These are phyloP conservation scores for Nannochloris sp. DNA, from an alignment of 139 green algal species.

Conservation along the genomic window DNA sequence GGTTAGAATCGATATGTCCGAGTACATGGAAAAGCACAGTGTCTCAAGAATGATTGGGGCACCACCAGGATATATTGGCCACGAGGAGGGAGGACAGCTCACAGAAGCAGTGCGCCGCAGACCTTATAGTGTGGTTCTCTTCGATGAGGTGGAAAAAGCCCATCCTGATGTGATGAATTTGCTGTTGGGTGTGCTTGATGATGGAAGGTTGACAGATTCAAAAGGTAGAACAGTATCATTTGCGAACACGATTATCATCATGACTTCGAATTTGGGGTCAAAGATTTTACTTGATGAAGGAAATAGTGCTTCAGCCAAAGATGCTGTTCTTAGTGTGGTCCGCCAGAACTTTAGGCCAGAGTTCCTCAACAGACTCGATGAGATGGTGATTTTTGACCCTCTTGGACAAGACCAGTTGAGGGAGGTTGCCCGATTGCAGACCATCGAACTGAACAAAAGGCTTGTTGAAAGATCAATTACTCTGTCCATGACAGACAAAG, in stretches of 20 bases:
- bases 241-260: conserved; percentile 88
- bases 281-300: conserved; percentile 39
- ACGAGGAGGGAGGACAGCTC: conserved; percentile 73
- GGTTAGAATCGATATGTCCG: conserved; percentile 62
- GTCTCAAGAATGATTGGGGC: conserved; percentile 68
- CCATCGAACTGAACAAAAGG: conserved; percentile 52
- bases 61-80: conserved; percentile 71
- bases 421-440: conserved; percentile 59
- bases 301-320: conserved; percentile 13
- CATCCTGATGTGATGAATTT: conserved; percentile 70
- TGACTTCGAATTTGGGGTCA: conserved; percentile 88
- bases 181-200: conserved; percentile 81
- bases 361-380: conserved; percentile 84
- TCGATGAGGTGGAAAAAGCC: conserved; percentile 81
- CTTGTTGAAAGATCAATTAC: conserved; percentile 51
- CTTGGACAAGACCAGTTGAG: conserved; percentile 53
- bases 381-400: conserved; percentile 81
- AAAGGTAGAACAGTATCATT: conserved; percentile 89
- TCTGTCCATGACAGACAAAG: conserved; percentile 40
- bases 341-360: conserved; percentile 60
- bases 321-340: conserved; percentile 22
- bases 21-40: conserved; percentile 76
- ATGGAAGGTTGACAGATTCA: conserved; percentile 69
- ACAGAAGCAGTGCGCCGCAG: conserved; percentile 67
- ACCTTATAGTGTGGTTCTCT: conserved; percentile 70